Conservation (phyloP, 2,329 filamentous ascomycete species). For the Anisogramma anomala region DNA sequence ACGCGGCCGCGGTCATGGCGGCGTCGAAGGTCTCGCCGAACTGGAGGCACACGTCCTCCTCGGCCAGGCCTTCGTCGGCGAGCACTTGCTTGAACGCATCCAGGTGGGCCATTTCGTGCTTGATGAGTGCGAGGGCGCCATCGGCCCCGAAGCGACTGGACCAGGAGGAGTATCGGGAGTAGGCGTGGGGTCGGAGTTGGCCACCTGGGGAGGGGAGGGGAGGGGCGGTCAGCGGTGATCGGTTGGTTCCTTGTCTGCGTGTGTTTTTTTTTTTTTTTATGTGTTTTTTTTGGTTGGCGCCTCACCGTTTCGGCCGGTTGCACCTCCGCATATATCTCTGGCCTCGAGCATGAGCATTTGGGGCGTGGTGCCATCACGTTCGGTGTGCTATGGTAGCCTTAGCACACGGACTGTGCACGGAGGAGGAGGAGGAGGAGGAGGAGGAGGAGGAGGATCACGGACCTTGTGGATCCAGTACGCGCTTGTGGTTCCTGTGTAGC, state of each 20-base stretch:
- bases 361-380: slow-evolving; percentile 11
- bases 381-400: slow-evolving; percentile 14
- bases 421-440: background rate
- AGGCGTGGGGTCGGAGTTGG: slow-evolving; percentile 18
- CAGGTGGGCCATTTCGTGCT: slow-evolving; percentile 21
- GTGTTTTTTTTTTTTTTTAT: background rate
- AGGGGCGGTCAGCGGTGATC: slow-evolving; percentile 4
- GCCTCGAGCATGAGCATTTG: slow-evolving; percentile 15
- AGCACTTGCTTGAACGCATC: slow-evolving; percentile 12
- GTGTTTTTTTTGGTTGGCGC: background rate
- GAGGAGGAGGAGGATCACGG: background rate
- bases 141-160: slow-evolving; percentile 19
- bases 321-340: slow-evolving; percentile 15
- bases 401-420: no score
- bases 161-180: slow-evolving; percentile 23
- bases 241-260: background rate
- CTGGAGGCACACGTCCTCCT: slow-evolving; percentile 21
- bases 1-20: slow-evolving; percentile 23
- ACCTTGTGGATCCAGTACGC: slow-evolving; percentile 21
- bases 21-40: slow-evolving; percentile 24
- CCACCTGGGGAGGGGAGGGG: slow-evolving; percentile 12
- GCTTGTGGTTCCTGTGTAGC: slow-evolving; percentile 18
- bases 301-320: slow-evolving; percentile 19
- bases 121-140: slow-evolving; percentile 21
- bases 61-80: slow-evolving; percentile 17